Evolutionary conservation across 495 filamentous ascomycete species (phyloP).

Genomic region (Articulospora tetracladia): DNA sequence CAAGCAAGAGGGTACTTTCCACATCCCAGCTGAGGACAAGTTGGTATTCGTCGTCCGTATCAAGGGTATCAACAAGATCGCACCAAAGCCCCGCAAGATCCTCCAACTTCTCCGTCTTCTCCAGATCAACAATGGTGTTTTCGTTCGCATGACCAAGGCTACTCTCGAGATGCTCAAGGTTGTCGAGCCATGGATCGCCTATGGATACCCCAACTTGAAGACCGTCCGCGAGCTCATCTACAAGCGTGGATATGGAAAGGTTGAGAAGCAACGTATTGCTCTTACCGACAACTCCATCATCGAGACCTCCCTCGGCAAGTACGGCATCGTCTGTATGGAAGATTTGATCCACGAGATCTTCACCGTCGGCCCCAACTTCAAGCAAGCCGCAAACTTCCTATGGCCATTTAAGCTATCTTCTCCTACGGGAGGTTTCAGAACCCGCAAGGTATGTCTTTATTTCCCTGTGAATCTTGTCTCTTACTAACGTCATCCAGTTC

Average conservation of each 20-base stretch:
- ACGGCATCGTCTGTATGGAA: slow-evolving; percentile 98
- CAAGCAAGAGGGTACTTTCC: slow-evolving; percentile 90
- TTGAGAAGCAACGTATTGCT: slow-evolving; percentile 92
- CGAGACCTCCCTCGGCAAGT: slow-evolving; percentile 93
- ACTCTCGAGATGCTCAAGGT: slow-evolving; percentile 97
- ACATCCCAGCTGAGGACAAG: slow-evolving; percentile 91
- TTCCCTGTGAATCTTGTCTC: neutral
- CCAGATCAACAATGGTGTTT: slow-evolving; percentile 99
- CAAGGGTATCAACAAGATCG: slow-evolving; percentile 99
- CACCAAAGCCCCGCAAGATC: slow-evolving; percentile 99
- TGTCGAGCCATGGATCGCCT: slow-evolving; percentile 96
- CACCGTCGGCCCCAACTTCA: slow-evolving; percentile 99
- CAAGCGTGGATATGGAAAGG: slow-evolving; percentile 98
- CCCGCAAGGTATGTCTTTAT: slow-evolving; percentile 20
- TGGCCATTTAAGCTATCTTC: slow-evolving; percentile 99
- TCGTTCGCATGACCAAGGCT: slow-evolving; percentile 95
- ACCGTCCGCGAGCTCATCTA: slow-evolving; percentile 97
- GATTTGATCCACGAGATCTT: slow-evolving; percentile 99
- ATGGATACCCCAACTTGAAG: slow-evolving; percentile 99
- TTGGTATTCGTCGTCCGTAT: slow-evolving; percentile 98
- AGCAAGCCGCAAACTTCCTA: slow-evolving; percentile 99
- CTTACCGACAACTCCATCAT: slow-evolving; percentile 98
- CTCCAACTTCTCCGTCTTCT: slow-evolving; percentile 97
- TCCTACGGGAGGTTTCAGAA: slow-evolving; percentile 92
- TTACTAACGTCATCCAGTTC: slow-evolving; percentile 55